Percentiles rank a stretch among this genome's conserved stretches.
phyloP scores from a whole-genome alignment of 2,329 filamentous ascomycete genomes.

The Tolypocladium guangdongense region DNA sequence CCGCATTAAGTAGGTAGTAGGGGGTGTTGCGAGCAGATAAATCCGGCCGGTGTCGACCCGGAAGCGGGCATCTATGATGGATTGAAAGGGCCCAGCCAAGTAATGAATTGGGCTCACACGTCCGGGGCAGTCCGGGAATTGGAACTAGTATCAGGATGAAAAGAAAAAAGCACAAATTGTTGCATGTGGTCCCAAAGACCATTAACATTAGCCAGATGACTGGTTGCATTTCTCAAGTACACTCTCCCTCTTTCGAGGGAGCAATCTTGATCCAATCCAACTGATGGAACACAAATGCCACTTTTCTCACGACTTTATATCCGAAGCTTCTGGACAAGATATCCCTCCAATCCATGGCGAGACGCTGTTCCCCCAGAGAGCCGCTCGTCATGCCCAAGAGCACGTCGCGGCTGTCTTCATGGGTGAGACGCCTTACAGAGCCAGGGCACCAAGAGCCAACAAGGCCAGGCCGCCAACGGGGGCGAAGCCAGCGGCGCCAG shows the following conservation, averaged over 20 bases:
- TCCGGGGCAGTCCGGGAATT: background rate
- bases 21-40: no score
- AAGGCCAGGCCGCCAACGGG: slow-evolving; percentile 22
- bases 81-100: no score
- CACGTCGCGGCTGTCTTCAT: background rate
- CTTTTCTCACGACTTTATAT: background rate
- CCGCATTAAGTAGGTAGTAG: no score
- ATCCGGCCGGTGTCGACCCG: no score
- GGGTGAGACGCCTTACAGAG: slow-evolving; percentile 20
- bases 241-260: background rate
- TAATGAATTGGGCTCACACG: background rate
- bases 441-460: slow-evolving; percentile 20
- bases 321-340: background rate
- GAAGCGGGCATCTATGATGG: no score
- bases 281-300: background rate
- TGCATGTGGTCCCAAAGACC: background rate
- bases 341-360: background rate
- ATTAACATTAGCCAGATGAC: slow-evolving; percentile 12
- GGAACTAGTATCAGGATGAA: background rate
- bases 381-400: background rate
- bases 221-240: slow-evolving; percentile 10
- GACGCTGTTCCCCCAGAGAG: background rate
- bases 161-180: background rate
- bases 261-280: slow-evolving; percentile 4
- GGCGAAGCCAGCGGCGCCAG: slow-evolving; percentile 18